phyloP scores from a whole-genome alignment of 371 early-diverging fungal species.

The Syncephalastrum racemosum region DNA sequence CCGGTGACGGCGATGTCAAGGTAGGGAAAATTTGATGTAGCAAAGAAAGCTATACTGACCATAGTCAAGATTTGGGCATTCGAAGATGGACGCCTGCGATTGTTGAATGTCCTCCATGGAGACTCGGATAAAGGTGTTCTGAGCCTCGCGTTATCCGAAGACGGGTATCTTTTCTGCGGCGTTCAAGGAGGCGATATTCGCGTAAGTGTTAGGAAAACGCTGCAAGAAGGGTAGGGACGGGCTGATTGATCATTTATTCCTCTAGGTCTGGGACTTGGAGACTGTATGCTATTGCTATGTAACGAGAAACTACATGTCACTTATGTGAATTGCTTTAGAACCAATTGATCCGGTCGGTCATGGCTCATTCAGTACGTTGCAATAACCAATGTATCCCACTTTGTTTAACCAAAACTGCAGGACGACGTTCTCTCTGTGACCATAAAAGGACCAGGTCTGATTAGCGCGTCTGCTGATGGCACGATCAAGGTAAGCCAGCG shows the following conservation, averaged over 20 bases:
- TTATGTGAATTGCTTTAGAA: conserved; percentile 21
- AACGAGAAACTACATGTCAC: conserved; percentile 4
- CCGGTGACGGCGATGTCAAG: conserved; percentile 75
- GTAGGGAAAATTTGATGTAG: conserved; percentile 20
- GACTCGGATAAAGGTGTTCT: conserved; percentile 64
- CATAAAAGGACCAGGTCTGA: conserved; percentile 48
- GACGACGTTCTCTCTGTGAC: conserved; percentile 71
- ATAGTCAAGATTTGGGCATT: conserved; percentile 58
- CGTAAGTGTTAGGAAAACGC: conserved; percentile 26
- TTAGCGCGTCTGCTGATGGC: conserved; percentile 78
- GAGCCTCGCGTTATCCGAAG: conserved; percentile 61
- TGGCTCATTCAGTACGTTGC: conserved; percentile 58
- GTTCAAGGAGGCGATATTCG: conserved; percentile 79
- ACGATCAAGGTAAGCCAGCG: conserved; percentile 56
- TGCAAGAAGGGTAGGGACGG: background rate
- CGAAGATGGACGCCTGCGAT: conserved; percentile 36
- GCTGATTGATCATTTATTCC: background rate
- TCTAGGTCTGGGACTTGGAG: conserved; percentile 78
- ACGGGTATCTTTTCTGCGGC: conserved; percentile 76
- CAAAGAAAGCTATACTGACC: background rate
- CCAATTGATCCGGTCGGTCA: conserved; percentile 68
- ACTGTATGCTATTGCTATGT: conserved; percentile 38
- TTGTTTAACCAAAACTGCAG: conserved; percentile 13
- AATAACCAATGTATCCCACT: background rate
- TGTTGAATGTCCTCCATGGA: conserved; percentile 45